These are phyloP conservation scores for Artemisia princeps DNA, from an alignment of 140 eudicot genomes.

Conservation along the genomic window DNA sequence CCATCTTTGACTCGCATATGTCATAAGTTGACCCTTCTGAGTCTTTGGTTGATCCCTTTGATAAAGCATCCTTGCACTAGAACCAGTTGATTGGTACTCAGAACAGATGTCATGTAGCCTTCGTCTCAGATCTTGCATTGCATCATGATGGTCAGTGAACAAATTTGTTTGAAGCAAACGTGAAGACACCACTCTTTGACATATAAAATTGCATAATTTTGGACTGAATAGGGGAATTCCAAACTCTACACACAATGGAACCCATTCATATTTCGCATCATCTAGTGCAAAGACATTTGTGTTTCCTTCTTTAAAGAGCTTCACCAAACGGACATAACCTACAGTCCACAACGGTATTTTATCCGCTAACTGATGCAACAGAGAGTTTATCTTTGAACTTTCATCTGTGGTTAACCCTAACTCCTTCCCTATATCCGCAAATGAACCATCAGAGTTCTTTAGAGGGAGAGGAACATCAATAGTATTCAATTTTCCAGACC, in stretches of 20 bases:
- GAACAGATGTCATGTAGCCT: slow-evolving; percentile 58
- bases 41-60: slow-evolving; percentile 60
- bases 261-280: slow-evolving; percentile 78
- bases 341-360: slow-evolving; percentile 68
- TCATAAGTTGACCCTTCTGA: slow-evolving; percentile 56
- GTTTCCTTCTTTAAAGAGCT: slow-evolving; percentile 58
- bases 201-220: slow-evolving; percentile 61
- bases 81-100: slow-evolving; percentile 71
- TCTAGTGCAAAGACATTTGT: slow-evolving; percentile 38
- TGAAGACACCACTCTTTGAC: slow-evolving; percentile 72
- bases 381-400: slow-evolving; percentile 40
- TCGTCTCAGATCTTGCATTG: slow-evolving; percentile 81
- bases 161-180: slow-evolving; percentile 72
- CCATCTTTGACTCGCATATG: slow-evolving; percentile 95
- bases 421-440: slow-evolving; percentile 63
- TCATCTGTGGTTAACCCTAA: slow-evolving; percentile 46
- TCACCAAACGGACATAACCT: slow-evolving; percentile 83
- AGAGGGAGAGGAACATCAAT: slow-evolving; percentile 83
- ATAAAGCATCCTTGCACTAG: slow-evolving; percentile 73
- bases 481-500: slow-evolving; percentile 45
- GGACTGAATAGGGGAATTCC: slow-evolving; percentile 95
- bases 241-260: slow-evolving; percentile 76
- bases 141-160: slow-evolving; percentile 57
- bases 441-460: slow-evolving; percentile 78
- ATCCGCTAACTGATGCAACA: slow-evolving; percentile 45